These are phyloP conservation scores for Aspergillus unguis DNA, from an alignment of 2,329 filamentous ascomycete genomes.

Conservation along the genomic window DNA sequence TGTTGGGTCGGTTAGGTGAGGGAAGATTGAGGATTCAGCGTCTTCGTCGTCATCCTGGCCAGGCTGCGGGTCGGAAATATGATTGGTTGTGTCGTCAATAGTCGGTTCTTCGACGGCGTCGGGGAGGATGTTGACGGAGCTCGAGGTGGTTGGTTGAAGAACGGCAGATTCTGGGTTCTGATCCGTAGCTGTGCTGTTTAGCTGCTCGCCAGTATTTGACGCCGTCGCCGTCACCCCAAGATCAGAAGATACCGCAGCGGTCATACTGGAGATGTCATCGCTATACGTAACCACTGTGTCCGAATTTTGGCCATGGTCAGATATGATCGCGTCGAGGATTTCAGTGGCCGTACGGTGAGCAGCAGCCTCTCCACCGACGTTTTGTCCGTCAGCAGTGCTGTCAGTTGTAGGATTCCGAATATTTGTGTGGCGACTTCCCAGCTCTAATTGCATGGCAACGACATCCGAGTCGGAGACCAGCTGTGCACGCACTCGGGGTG, in stretches of 20 bases:
- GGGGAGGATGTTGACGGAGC: slow-evolving; percentile 26
- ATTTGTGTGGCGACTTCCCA: slow-evolving; percentile 32
- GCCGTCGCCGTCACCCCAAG: slow-evolving; percentile 13
- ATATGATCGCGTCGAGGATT: slow-evolving; percentile 35
- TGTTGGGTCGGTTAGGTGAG: slow-evolving; percentile 19
- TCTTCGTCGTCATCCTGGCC: slow-evolving; percentile 2
- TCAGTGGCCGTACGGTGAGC: slow-evolving; percentile 33
- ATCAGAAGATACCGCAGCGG: slow-evolving; percentile 17
- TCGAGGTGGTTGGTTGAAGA: slow-evolving; percentile 11
- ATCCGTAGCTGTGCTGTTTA: slow-evolving; percentile 10
- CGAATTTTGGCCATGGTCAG: slow-evolving; percentile 24
- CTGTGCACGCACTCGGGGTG: slow-evolving; percentile 42
- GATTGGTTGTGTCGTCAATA: slow-evolving; percentile 20
- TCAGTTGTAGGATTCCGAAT: slow-evolving; percentile 17
- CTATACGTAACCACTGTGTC: slow-evolving; percentile 19
- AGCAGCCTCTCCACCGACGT: slow-evolving; percentile 13
- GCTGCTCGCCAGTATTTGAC: slow-evolving; percentile 2
- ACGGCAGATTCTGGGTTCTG: slow-evolving; percentile 14
- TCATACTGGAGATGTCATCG: slow-evolving; percentile 24
- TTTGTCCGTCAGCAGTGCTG: slow-evolving; percentile 14
- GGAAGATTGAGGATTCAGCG: slow-evolving; percentile 13
- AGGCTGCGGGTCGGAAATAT: slow-evolving; percentile 13
- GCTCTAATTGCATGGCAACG: slow-evolving; percentile 45
- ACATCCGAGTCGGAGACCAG: slow-evolving; percentile 43
- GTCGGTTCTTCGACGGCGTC: slow-evolving; percentile 32